These are phyloP conservation scores for Pichia sporocuriosa DNA, from an alignment of 805 yeast genomes.

Conservation along the genomic window DNA sequence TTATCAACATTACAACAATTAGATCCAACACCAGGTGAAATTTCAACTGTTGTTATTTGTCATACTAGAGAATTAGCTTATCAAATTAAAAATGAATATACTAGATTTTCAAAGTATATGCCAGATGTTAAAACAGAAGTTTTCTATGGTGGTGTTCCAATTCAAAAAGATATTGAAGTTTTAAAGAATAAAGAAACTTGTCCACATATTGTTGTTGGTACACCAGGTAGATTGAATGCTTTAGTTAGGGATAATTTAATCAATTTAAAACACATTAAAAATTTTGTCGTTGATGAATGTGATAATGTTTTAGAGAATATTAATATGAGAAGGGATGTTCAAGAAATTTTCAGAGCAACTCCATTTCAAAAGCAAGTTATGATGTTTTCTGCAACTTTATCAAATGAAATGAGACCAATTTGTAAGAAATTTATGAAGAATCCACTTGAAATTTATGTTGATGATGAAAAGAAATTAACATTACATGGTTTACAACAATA, in stretches of 20 bases:
- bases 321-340: conserved; percentile 98
- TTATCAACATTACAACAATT: conserved; percentile 93
- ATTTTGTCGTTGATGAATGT: conserved; percentile 96
- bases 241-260: conserved; percentile 86
- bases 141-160: conserved; percentile 92
- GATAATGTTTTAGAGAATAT: conserved; percentile 84
- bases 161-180: conserved; percentile 76
- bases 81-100: conserved; percentile 95
- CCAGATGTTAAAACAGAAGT: conserved; percentile 97
- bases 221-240: conserved; percentile 97
- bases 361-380: conserved; percentile 98
- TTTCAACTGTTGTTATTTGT: conserved; percentile 89
- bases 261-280: conserved; percentile 82
- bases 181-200: conserved; percentile 88
- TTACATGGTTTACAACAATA: conserved; percentile 97
- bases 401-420: conserved; percentile 90
- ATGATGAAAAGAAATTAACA: conserved; percentile 94
- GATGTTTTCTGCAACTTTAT: conserved; percentile 97
- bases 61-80: conserved; percentile 98
- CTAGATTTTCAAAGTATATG: conserved; percentile 96
- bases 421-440: conserved; percentile 98
- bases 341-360: conserved; percentile 93
- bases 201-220: conserved; percentile 95
- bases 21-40: conserved; percentile 96
- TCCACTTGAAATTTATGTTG: conserved; percentile 95